These are phyloP conservation scores for Hypoxylon intermedium DNA, from an alignment of 495 filamentous ascomycete species.

Conservation along the genomic window DNA sequence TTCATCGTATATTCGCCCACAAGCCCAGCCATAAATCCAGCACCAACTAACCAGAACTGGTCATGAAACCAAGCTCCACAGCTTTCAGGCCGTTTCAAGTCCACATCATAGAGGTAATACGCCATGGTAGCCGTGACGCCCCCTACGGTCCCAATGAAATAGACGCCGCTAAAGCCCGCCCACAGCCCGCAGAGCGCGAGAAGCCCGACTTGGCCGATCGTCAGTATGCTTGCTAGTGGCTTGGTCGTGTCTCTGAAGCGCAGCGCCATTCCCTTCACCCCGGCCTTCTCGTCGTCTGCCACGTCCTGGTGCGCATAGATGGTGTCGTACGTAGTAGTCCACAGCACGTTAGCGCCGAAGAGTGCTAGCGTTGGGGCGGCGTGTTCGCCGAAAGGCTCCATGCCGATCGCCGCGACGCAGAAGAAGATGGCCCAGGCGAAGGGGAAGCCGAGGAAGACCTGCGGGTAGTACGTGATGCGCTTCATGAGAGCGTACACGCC, in stretches of 20 bases:
- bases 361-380: slow-evolving; percentile 24
- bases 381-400: slow-evolving; percentile 18
- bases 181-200: slow-evolving; percentile 25
- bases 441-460: slow-evolving; percentile 44
- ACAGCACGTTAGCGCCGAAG: slow-evolving; percentile 40
- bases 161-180: slow-evolving; percentile 20
- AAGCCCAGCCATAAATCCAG: slow-evolving; percentile 9
- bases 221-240: slow-evolving; percentile 7
- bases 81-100: slow-evolving; percentile 29
- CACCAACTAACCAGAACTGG: slow-evolving; percentile 39
- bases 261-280: slow-evolving; percentile 51
- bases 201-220: slow-evolving; percentile 8
- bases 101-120: slow-evolving; percentile 34
- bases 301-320: slow-evolving; percentile 57
- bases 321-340: slow-evolving; percentile 57
- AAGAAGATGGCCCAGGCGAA: slow-evolving; percentile 42
- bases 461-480: slow-evolving; percentile 46
- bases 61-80: slow-evolving; percentile 40
- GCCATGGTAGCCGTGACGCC: slow-evolving; percentile 18
- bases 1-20: slow-evolving; percentile 10
- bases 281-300: slow-evolving; percentile 51
- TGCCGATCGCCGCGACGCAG: slow-evolving; percentile 16
- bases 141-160: slow-evolving; percentile 19
- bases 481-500: slow-evolving; percentile 44
- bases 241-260: slow-evolving; percentile 39